phyloP scores from a whole-genome alignment of 2,329 filamentous ascomycete species.

The Sphaerulina musiva region DNA sequence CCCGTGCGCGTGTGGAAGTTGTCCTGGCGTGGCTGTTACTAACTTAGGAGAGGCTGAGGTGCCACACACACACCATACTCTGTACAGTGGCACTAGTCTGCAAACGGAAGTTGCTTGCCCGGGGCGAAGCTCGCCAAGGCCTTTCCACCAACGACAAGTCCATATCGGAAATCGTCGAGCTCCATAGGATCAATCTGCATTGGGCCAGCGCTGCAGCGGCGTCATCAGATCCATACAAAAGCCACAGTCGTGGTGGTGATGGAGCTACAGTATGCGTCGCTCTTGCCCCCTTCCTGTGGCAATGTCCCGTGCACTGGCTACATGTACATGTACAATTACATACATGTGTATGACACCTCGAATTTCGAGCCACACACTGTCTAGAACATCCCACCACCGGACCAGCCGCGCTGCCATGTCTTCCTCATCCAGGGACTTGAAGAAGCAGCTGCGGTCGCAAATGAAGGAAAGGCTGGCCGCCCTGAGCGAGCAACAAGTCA shows the following conservation, averaged over 20 bases:
- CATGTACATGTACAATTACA: neutral
- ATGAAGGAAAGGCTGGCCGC: slow-evolving; percentile 61
- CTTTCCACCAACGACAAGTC: neutral
- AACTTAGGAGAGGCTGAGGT: too few relatives aligned
- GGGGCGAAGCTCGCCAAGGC: neutral
- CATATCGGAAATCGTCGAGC: neutral
- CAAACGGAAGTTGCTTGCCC: neutral
- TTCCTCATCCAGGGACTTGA: slow-evolving; percentile 43
- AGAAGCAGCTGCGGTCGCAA: slow-evolving; percentile 65
- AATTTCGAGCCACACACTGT: neutral
- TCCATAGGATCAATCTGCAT: too few relatives aligned
- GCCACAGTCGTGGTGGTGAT: neutral
- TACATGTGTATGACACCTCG: neutral
- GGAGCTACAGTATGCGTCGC: neutral
- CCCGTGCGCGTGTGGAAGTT: neutral
- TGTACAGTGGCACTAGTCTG: neutral
- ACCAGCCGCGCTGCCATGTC: slow-evolving; percentile 14
- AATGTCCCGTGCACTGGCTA: neutral
- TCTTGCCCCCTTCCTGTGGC: neutral
- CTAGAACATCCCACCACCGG: neutral
- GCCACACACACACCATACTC: too few relatives aligned
- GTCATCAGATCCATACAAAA: neutral
- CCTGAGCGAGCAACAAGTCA: slow-evolving; percentile 57
- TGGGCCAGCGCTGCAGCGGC: neutral
- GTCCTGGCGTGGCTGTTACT: neutral